Evolutionary conservation across 306 rosid species (phyloP), one percentile per base, ranked within the genome.

Genomic region (Vigna angularis): DNA sequence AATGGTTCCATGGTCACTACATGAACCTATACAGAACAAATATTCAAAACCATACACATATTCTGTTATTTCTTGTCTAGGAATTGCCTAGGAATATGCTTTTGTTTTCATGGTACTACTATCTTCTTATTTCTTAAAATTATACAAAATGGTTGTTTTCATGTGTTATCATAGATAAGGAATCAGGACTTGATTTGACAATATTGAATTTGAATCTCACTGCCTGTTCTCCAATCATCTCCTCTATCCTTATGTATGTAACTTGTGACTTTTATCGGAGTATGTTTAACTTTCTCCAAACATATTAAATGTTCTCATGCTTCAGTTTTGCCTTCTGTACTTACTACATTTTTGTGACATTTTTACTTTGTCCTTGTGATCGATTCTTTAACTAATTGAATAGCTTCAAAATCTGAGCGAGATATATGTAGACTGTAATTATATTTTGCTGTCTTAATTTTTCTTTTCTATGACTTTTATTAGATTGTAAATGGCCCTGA

Each of bases 401-500:
- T 71, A 15, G 68, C 76, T 64, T 82, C 59, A 65, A 67, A 66
- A 10, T 50, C 76, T 66, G 61, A 64, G 38, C 40, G 69, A 71
- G 66, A 76, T 49, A 78, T 84, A 58, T 65, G 44, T 77, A 72
- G 73, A 30, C 49, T 83, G 52, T 81, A 47, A 81, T 20, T 66
- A 67, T 59, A 53, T 68, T 34, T 16, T 47, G 32, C 61, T 82
- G 53, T 76, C 76, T 76, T 76, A 61, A 53, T 61, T 70, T 63
- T 78, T 62, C 36, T 62, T 72, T 32, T 74, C 71, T 81, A 17
- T 74, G 62, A 74, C 50, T 32, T 67, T 15, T 83, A 45, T 50
- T 74, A 96, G 99, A 91, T 96, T 82, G 96, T 96, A 77, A 96
- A 96, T 77, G 98, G 99, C 76, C 99, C 99, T 66, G 99, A 96